These are phyloP conservation scores for Sarcocystis neurona DNA, from an alignment of 169 alveolate species.

Conservation along the genomic window DNA sequence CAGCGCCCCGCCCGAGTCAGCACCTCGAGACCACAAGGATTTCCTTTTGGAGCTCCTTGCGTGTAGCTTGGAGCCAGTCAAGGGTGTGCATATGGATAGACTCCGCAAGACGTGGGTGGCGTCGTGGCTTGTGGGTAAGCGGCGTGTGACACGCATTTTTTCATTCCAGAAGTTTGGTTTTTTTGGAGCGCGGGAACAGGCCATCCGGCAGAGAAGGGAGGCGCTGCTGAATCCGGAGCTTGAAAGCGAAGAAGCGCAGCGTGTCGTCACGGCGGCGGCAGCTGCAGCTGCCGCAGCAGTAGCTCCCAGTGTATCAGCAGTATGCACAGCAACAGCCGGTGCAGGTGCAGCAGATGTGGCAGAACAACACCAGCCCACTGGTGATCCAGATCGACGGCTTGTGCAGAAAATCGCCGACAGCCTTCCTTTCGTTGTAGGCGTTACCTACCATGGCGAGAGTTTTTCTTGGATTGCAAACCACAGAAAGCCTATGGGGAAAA, in stretches of 20 bases:
- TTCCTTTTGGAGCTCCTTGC: slow-evolving; percentile 3
- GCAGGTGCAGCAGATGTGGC: too few relatives aligned
- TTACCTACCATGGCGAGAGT: slow-evolving; percentile 7
- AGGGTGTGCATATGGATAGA: slow-evolving; percentile 6
- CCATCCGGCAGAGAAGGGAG: neutral
- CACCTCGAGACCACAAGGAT: neutral
- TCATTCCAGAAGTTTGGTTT: slow-evolving; percentile 20
- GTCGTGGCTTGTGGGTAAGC: slow-evolving; percentile 6
- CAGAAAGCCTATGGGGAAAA: slow-evolving; percentile 13
- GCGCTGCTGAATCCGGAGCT: slow-evolving; percentile 15
- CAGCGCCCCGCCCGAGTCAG: neutral
- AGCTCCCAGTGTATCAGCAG: too few relatives aligned
- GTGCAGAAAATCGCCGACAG: neutral
- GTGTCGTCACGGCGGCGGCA: too few relatives aligned
- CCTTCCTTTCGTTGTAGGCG: slow-evolving; percentile 7
- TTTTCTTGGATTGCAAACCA: neutral
- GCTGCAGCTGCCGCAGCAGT: too few relatives aligned
- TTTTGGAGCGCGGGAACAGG: slow-evolving; percentile 23
- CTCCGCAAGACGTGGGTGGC: slow-evolving; percentile 24
- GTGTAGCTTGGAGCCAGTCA: neutral
- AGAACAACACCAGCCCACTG: too few relatives aligned
- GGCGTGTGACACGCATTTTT: neutral
- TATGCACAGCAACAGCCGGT: too few relatives aligned
- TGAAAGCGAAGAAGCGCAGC: too few relatives aligned
- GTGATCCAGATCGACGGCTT: neutral